Evolutionary conservation across 2,329 filamentous ascomycete genomes (phyloP).

Genomic region (Penicillium crustosum): DNA sequence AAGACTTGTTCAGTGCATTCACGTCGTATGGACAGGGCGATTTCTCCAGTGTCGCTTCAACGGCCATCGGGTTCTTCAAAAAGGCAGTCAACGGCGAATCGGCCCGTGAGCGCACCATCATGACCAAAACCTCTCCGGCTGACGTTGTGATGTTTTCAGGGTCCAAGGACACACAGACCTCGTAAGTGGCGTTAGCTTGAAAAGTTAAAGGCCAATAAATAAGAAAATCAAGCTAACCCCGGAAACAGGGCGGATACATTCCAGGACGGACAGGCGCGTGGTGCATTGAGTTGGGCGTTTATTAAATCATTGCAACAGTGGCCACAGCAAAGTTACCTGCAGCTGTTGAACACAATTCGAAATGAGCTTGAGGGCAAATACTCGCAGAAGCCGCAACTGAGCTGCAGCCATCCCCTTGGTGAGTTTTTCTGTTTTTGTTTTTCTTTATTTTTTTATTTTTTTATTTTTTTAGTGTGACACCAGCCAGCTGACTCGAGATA

Average conservation of each 20-base stretch:
- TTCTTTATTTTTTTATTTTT: constrained; percentile 5
- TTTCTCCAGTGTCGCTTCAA: constrained; percentile 73
- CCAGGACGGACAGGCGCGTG: constrained; percentile 84
- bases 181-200: constrained; percentile 28
- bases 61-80: constrained; percentile 83
- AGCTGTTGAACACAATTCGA: constrained; percentile 89
- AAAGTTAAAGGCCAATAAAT: background rate
- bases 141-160: constrained; percentile 98
- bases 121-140: constrained; percentile 89
- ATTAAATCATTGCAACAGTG: constrained; percentile 85
- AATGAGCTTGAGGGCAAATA: constrained; percentile 86
- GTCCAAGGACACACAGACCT: constrained; percentile 90
- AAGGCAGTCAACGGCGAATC: constrained; percentile 77
- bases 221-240: background rate
- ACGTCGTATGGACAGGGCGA: constrained; percentile 79
- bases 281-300: constrained; percentile 97
- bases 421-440: constrained; percentile 49
- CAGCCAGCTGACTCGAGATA: constrained; percentile 32
- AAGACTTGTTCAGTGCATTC: constrained; percentile 64
- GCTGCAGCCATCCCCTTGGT: constrained; percentile 95
- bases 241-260: constrained; percentile 76
- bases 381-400: constrained; percentile 91
- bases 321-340: constrained; percentile 89
- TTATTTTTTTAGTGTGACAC: constrained; percentile 5
- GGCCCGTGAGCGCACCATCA: constrained; percentile 73